phyloP scores from a whole-genome alignment of 768 basidiomycete genomes.

The Mycena indigotica region DNA sequence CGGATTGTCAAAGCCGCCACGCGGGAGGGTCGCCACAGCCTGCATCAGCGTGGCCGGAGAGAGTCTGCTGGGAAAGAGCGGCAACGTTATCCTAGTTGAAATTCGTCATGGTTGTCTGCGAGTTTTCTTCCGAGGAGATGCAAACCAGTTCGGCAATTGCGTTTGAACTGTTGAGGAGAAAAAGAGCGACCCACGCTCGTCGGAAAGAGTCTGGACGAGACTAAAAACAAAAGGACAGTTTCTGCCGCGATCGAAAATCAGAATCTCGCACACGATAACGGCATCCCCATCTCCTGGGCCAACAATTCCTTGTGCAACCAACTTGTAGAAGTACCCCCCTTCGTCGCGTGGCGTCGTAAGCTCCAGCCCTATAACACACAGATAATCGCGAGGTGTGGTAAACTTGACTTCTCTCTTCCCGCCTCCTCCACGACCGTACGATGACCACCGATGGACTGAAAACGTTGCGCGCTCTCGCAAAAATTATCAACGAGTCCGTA shows the following conservation, averaged over 20 bases:
- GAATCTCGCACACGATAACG: not conserved
- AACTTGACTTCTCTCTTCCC: not conserved
- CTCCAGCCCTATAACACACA: not conserved
- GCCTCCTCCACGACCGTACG: not conserved
- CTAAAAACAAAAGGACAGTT: not conserved
- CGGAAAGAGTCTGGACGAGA: not conserved
- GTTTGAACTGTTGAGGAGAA: too few relatives aligned
- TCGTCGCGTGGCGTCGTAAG: not conserved
- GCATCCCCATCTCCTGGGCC: not conserved
- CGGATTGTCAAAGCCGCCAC: too few relatives aligned
- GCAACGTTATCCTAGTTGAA: too few relatives aligned
- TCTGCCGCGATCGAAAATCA: not conserved
- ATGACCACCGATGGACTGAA: not conserved
- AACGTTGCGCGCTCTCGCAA: not conserved
- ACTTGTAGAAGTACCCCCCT: not conserved
- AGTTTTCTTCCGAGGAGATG: not conserved
- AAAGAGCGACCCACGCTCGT: not conserved
- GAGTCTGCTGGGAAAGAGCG: too few relatives aligned
- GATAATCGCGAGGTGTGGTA: too few relatives aligned
- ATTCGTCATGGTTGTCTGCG: too few relatives aligned
- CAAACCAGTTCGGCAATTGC: not conserved
- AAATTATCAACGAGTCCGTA: constrained; percentile 1
- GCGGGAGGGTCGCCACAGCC: too few relatives aligned
- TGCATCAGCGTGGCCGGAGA: too few relatives aligned
- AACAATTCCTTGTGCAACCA: not conserved